A percentile compares a stretch with the other conserved stretches of the same genome.
Evolutionary conservation across 1,284 basidiomycete species (phyloP).

Genomic region (Boletus sp.): DNA sequence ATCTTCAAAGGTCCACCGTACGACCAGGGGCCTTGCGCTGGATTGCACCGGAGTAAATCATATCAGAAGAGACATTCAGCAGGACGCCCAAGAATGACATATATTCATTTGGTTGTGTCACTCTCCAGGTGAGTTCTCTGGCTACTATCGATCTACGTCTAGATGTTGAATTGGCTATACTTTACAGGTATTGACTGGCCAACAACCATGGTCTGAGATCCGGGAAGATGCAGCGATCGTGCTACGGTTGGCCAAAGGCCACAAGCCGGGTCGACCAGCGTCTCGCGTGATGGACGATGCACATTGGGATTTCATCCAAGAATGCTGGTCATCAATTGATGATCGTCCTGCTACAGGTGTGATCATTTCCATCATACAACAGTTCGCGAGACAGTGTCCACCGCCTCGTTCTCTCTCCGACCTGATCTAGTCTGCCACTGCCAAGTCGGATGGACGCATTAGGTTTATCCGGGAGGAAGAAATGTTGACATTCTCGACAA

Average conservation of each 20-base stretch:
- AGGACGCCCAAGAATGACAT: slow-evolving; percentile 12
- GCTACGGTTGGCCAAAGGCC: neutral
- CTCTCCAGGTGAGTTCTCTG: slow-evolving; percentile 7
- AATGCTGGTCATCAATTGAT: neutral
- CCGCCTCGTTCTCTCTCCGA: neutral
- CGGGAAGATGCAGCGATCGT: neutral
- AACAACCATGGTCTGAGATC: slow-evolving; percentile 14
- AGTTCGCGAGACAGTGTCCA: neutral
- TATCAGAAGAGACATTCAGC: neutral
- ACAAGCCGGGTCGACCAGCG: slow-evolving; percentile 7
- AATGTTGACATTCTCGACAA: too few species aligned
- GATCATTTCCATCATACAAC: neutral
- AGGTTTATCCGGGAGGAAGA: too few species aligned
- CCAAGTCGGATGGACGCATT: neutral
- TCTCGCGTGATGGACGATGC: slow-evolving; percentile 10
- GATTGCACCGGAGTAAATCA: slow-evolving; percentile 18
- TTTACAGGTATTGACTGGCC: slow-evolving; percentile 12
- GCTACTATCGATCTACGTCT: neutral
- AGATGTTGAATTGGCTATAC: rapidly evolving
- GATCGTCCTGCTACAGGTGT: neutral
- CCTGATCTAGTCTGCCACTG: neutral
- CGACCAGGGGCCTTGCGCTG: slow-evolving; percentile 23
- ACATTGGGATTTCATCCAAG: slow-evolving; percentile 17
- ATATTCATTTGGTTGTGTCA: slow-evolving; percentile 21
- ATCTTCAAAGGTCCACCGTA: slow-evolving; percentile 19